Evolutionary conservation across 805 yeast genomes (phyloP).

Genomic region (Ogataea henricii): DNA sequence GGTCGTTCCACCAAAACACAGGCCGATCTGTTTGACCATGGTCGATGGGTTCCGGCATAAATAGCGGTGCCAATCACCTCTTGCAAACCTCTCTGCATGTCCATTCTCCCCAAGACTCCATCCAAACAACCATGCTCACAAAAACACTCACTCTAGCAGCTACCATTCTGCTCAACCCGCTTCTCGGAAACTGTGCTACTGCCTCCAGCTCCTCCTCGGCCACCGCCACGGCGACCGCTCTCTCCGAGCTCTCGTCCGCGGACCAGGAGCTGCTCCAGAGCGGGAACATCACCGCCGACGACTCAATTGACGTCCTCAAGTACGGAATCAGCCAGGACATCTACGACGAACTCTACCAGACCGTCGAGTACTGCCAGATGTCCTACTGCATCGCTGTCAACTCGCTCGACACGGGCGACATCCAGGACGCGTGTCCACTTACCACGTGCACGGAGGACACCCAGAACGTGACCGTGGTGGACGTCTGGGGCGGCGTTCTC

Average conservation of each 20-base stretch:
- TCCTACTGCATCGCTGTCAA: constrained; percentile 37
- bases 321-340: constrained; percentile 6
- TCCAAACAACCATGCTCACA: background rate
- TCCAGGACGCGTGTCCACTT: constrained; percentile 38
- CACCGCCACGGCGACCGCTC: background rate
- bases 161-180: background rate
- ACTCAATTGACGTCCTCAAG: constrained; percentile 4
- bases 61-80: too few relatives aligned
- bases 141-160: background rate
- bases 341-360: constrained; percentile 33
- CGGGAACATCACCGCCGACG: constrained; percentile 1
- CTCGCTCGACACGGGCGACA: constrained; percentile 24
- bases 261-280: background rate
- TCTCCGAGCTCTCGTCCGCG: background rate
- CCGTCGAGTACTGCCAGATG: constrained; percentile 36
- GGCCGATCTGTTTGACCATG: too few relatives aligned
- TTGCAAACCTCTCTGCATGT: too few relatives aligned
- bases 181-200: background rate
- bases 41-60: too few relatives aligned
- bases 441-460: constrained; percentile 30
- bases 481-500: constrained; percentile 41
- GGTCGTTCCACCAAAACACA: too few relatives aligned
- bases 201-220: background rate
- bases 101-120: background rate
- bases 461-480: constrained; percentile 38